Evolutionary conservation across 2,329 filamentous ascomycete species (phyloP), one percentile per base, ranked within the genome.

Genomic region (Penicillium digitatum): DNA sequence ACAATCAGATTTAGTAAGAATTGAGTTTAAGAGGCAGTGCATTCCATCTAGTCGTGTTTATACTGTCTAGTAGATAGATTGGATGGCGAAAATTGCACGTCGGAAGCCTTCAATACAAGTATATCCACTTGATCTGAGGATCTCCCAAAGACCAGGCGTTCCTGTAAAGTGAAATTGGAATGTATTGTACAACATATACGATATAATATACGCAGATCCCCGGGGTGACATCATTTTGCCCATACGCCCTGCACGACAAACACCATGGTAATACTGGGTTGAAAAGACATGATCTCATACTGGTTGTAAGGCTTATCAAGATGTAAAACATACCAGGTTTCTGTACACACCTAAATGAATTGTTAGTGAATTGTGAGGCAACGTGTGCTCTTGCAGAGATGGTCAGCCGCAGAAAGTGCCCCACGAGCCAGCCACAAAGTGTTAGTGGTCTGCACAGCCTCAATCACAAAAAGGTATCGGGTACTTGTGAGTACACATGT

Each of bases 401-500:
- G 37, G 53, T 38, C 40, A 56, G 54, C 49, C 54, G 51, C 52
- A 50, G 27, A 2, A 48, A 38, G 54, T 59, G 62, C 38, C 40
- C 57, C 62, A 50, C 48, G 48, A 44, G 57, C 58, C 52, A 58
- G 60, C 62, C 60, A 61, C 57, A 55, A 47, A 24, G 55, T 52
- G 48, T 61, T 64, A 59, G 58, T 39, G 56, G 52, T 51, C 55
- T 61, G 61, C 63, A 65, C 63, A 64, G 63, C 63, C 63, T 64
- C 62, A 60, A 57, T 62, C 50, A 44, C 51, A 56, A 46, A 20
- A 3, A 52, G 39, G 60, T 65, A 62, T 20, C 22, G 8, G 26
- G 18, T 63, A 64, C 62, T 26, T 48, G 0, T 0, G 5, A 18
- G 1, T 24, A 3, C 0, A 27, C 20, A 1, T 27, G 5, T 0